Percentiles rank a stretch among this genome's conserved stretches.
These are phyloP conservation scores for Cardiospermum halicacabum DNA, from an alignment of 345 rosid species.

Conservation along the genomic window DNA sequence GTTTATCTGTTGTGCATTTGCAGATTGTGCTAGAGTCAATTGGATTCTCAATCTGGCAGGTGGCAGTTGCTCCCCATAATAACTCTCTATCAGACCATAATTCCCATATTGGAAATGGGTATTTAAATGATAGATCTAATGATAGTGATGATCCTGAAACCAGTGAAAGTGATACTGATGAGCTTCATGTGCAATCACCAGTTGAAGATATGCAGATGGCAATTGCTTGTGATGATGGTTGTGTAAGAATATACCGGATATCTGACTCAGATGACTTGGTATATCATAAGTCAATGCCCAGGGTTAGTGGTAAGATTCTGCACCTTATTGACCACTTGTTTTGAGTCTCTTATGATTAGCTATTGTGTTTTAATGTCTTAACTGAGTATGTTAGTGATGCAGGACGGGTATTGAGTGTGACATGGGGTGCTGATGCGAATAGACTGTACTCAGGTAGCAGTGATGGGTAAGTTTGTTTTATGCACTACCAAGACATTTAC, in stretches of 20 bases:
- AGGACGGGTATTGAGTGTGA: slow-evolving; percentile 72
- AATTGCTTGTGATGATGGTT: slow-evolving; percentile 86
- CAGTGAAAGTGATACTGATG: slow-evolving; percentile 60
- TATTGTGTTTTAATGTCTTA: no score
- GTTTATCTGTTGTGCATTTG: slow-evolving; percentile 15
- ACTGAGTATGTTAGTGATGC: slow-evolving; percentile 19
- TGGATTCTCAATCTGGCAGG: slow-evolving; percentile 89
- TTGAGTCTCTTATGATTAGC: slow-evolving; percentile 11
- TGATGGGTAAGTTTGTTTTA: slow-evolving; percentile 66
- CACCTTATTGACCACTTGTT: slow-evolving; percentile 16
- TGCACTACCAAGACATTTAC: neutral
- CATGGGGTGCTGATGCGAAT: slow-evolving; percentile 65
- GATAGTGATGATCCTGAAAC: slow-evolving; percentile 36
- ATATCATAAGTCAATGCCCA: slow-evolving; percentile 70
- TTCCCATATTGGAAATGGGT: slow-evolving; percentile 47
- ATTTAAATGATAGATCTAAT: slow-evolving; percentile 30
- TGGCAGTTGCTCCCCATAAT: slow-evolving; percentile 58
- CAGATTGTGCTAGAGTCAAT: slow-evolving; percentile 75
- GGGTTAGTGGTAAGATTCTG: slow-evolving; percentile 89
- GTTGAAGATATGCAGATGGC: slow-evolving; percentile 48
- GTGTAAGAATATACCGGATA: slow-evolving; percentile 58
- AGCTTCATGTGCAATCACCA: slow-evolving; percentile 27
- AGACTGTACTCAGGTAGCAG: slow-evolving; percentile 81
- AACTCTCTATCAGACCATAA: slow-evolving; percentile 21
- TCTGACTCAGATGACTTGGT: slow-evolving; percentile 51